Percentiles rank a stretch among this genome's conserved stretches.
Evolutionary conservation across 331 rosid genomes (phyloP).

Genomic region (Acacia concinna): DNA sequence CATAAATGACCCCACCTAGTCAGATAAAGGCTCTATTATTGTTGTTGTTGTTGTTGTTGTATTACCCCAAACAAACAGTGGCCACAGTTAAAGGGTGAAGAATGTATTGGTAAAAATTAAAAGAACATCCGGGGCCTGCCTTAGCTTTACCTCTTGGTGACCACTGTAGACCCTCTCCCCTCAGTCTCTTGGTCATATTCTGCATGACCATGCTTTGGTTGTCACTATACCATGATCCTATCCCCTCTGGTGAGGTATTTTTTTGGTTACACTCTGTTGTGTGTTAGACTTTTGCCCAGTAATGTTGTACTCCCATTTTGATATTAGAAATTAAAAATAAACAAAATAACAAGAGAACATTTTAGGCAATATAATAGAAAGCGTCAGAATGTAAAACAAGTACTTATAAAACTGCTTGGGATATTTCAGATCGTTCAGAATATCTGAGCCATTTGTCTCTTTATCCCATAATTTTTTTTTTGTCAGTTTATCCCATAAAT

Average conservation of each 20-base stretch:
- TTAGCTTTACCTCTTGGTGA: not conserved
- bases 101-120: not conserved
- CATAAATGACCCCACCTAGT: too few species aligned
- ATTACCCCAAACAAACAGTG: too few species aligned
- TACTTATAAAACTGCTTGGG: not conserved
- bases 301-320: not conserved
- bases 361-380: not conserved
- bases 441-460: not conserved
- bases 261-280: not conserved
- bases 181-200: not conserved
- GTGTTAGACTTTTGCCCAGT: not conserved
- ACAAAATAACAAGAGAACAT: too few species aligned
- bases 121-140: not conserved
- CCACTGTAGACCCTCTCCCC: not conserved
- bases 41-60: too few species aligned
- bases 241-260: not conserved
- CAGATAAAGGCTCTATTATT: too few species aligned
- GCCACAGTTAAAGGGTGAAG: not conserved
- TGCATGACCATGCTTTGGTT: not conserved
- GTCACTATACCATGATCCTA: not conserved
- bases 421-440: not conserved
- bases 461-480: not conserved
- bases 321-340: too few species aligned
- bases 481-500: not conserved
- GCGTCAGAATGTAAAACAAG: not conserved